These are phyloP conservation scores for Acanthamoeba triangularis DNA, from an alignment of 208 protist species.

Conservation along the genomic window DNA sequence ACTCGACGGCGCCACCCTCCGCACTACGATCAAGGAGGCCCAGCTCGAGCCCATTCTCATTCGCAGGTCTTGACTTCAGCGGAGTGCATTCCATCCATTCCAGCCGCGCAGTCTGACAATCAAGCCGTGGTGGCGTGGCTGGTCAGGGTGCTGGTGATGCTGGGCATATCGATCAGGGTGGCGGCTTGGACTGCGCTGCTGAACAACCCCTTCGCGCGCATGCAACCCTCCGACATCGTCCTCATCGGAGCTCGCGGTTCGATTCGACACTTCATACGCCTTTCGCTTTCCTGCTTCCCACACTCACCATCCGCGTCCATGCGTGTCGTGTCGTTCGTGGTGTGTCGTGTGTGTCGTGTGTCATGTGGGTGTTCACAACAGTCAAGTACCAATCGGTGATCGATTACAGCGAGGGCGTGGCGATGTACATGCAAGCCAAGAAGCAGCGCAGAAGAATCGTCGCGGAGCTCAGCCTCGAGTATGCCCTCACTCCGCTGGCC, in stretches of 20 bases:
- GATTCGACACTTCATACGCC: background rate
- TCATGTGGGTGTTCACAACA: background rate
- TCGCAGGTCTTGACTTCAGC: background rate
- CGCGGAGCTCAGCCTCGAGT: background rate
- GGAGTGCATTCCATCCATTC: background rate
- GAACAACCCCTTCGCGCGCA: background rate
- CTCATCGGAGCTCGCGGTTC: conserved; percentile 22
- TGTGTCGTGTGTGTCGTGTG: background rate
- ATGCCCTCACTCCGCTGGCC: background rate
- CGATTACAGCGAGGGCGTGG: conserved; percentile 55
- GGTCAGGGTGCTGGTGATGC: background rate
- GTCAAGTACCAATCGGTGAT: conserved; percentile 53
- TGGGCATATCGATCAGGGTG: background rate
- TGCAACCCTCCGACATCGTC: conserved; percentile 17
- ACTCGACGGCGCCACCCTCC: background rate
- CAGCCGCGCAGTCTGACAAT: too few relatives aligned
- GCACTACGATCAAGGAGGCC: background rate
- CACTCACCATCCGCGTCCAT: background rate
- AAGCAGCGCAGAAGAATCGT: conserved; percentile 7
- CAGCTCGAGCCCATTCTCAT: conserved; percentile 26
- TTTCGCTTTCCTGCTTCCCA: background rate
- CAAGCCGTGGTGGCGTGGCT: background rate
- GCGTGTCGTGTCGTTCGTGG: background rate
- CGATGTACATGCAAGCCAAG: background rate
- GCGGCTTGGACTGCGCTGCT: background rate